phyloP scores from a whole-genome alignment of 2,329 filamentous ascomycete genomes.

The Cadophora sp. region DNA sequence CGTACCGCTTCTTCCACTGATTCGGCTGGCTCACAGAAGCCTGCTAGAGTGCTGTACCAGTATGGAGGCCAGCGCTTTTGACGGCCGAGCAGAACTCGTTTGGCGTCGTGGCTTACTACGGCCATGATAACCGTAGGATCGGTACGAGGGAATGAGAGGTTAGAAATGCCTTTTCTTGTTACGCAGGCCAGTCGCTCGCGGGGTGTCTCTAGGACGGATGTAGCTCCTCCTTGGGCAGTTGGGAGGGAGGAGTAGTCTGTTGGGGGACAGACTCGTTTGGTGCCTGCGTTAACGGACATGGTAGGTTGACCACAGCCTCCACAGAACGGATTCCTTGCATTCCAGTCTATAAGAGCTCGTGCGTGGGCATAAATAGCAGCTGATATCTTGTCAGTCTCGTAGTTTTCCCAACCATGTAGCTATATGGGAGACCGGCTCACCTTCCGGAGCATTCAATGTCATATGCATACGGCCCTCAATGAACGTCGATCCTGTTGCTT shows the following conservation, averaged over 20 bases:
- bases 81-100: constrained; percentile 75
- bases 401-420: neutral
- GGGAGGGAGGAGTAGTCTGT: constrained; percentile 60
- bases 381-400: constrained; percentile 60
- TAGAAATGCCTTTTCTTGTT: constrained; percentile 85
- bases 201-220: constrained; percentile 48
- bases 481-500: constrained; percentile 69
- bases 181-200: constrained; percentile 72
- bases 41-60: constrained; percentile 90
- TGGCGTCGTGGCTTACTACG: constrained; percentile 80
- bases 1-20: constrained; percentile 85
- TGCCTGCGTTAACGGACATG: constrained; percentile 78
- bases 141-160: constrained; percentile 89
- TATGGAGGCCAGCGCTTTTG: constrained; percentile 81
- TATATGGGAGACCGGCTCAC: constrained; percentile 43
- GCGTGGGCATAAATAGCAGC: constrained; percentile 92
- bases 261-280: constrained; percentile 80
- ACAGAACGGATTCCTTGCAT: constrained; percentile 89
- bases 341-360: constrained; percentile 91
- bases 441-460: constrained; percentile 55
- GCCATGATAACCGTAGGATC: constrained; percentile 91
- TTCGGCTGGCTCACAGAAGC: constrained; percentile 86
- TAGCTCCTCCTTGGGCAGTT: constrained; percentile 49
- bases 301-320: constrained; percentile 86
- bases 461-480: constrained; percentile 67